Evolutionary conservation across 2,329 filamentous ascomycete genomes (phyloP), one percentile per base, ranked within the genome.

Genomic region (Hymenotorrendiella dingleyae): DNA sequence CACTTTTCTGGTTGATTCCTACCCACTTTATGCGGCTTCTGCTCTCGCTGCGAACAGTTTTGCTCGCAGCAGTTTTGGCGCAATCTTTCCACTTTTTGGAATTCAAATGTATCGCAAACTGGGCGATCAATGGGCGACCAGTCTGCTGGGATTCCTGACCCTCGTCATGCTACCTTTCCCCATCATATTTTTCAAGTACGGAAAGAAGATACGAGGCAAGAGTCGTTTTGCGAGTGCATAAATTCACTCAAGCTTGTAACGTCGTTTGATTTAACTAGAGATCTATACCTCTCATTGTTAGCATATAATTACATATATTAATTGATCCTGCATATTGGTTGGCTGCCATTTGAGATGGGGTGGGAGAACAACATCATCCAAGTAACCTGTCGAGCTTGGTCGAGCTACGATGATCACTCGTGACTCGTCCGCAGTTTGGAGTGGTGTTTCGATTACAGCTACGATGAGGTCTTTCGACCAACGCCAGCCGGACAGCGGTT

Each of bases 21-120:
- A 90, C 63, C 82, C 84, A 41, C 64, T 78, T 20, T 88, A 86
- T 60, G 84, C 84, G 20, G 85, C 85, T 35, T 81, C 75, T 45
- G 87, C 88, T 4, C 72, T 95, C 62, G 87, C 89, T 10, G 87
- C 88, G 33, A 93, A 94, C 57, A 84, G 82, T 35, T 86, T 93
- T 61, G 76, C 84, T 44, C 76, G 90, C 40, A 88, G 82, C 50
- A 71, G 74, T 16, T 93, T 94, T 68, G 89, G 84, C 34, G 87
- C 86, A 40, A 76, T 79, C 3, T 90, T 90, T 54, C 84, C 85
- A 11, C 67, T 89, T 2, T 89, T 90, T 60, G 83, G 83, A 12
- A 73, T 78, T 21, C 82, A 81, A 52, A 78, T 90, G 80, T 91
- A 88, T 58, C 61, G 74, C 7, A 71, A 66, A 20, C 69, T 90